Base-by-base conservation (phyloP, 1,284 basidiomycete species). In the Sporisorium reilianum region DNA sequence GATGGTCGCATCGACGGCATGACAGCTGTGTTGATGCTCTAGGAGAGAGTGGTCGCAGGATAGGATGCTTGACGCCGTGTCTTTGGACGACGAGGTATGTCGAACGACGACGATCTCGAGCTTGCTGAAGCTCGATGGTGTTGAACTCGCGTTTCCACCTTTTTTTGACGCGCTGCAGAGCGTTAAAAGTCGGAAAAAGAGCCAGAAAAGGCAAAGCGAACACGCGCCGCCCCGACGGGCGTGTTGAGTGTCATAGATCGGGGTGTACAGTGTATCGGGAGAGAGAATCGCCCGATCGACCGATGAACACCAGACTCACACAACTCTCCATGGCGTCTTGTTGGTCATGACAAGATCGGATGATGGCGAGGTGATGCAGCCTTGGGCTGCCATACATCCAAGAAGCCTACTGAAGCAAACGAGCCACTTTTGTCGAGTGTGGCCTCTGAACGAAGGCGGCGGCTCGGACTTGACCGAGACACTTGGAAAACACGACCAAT, bases 381-480 rank as follows among this genome's bases (percentile, higher is more conserved):
- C 16, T 34, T 38, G 36, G 16, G 36, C 36, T 38, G 16, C 36
- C 16, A 18, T 1, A 18, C 36, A 38, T n/a, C 16, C 4, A 38
- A 18, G 36, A n/a, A 3, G 36, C 16, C 36, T 18, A 38, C 7
- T 4, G 5, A 3, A 38, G 18, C 36, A 4, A 2, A 38, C 36
- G n/a, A n/a, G n/a, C n/a, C n/a, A n/a, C n/a, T n/a, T n/a, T n/a
- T n/a, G n/a, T n/a, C n/a, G n/a, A n/a, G n/a, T n/a, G n/a, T 5
- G 14, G 11, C 16, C 14, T 8, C 4, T 38, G 16, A 38, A 18
- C 16, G 16, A 11, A 38, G 5, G 1, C 16, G 14, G 16, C n/a
- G 36, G 26, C 25, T 64, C 61, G 61, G 61, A 64, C 30, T 56
- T 64, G 55, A 38, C 61, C 61, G 61, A 64, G 36, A 38, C 16